Base-by-base conservation (phyloP, 805 yeast species). In the Candida insectorum region DNA sequence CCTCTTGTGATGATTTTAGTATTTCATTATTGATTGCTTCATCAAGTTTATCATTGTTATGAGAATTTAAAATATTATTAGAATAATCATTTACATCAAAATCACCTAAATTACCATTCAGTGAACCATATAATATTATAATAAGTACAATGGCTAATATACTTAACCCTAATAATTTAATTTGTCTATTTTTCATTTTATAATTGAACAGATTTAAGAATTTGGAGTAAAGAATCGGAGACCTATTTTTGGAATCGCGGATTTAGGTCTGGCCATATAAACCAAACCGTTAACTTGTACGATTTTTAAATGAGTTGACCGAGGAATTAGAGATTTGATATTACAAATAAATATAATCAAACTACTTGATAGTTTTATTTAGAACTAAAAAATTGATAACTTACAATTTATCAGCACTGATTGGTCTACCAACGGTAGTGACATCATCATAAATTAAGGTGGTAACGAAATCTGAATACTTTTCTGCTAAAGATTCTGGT, bases 381-480 rank as follows among this genome's bases (percentile, higher is more conserved):
- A 20, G 22, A 7, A 20, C 10, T 10, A 8, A 24, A 24, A 24
- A 11, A 24, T 10, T 10, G 8, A 24, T 24, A 10, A 24, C 44
- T 44, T 55, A 66, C 51, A 66, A 67, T 48, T 61, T 66, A 41
- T 64, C 69, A 28, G 66, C 71, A 30, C 56, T 35, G 34, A 49
- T 40, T 15, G 71, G 58, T 59, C 73, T 65, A 40, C 71, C 70
- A 34, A 65, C 48, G 30, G 84, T 77, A 30, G 80, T 73, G 37
- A 80, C 73, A 37, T 84, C 85, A 47, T 83, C 88, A 56, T 84
- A 84, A 52, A 84, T 69, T 59, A 83, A 69, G 22, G 81, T 79
- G 29, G 94, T 84, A 50, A 84, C 74, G 60, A 84, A 84, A 52
- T 84, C 89, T 39, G 83, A 79, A 59, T 81, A 79, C 51, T 77